Evolutionary conservation across 2,329 filamentous ascomycete species (phyloP).

Genomic region (Colletotrichum spaethianum): DNA sequence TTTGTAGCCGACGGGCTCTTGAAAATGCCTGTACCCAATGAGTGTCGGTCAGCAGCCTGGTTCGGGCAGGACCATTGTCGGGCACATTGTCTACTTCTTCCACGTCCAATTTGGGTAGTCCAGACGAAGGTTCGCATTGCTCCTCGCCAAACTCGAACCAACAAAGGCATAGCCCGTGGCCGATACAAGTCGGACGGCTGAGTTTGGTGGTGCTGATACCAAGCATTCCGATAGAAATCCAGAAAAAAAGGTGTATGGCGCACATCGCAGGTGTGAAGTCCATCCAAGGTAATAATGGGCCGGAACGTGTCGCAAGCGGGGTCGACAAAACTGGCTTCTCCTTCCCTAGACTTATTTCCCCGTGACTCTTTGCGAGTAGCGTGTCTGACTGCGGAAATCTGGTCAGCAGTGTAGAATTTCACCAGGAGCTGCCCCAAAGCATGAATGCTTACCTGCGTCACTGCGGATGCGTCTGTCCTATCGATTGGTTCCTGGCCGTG

Average conservation of each 20-base stretch:
- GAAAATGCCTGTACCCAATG: neutral
- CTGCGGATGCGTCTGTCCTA: neutral
- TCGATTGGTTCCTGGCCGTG: neutral
- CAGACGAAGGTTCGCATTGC: too few relatives aligned
- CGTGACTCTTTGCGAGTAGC: neutral
- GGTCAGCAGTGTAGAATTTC: neutral
- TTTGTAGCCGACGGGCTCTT: neutral
- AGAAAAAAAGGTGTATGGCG: neutral
- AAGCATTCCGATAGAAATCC: neutral
- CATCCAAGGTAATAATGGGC: neutral
- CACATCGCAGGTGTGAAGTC: neutral
- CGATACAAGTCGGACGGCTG: neutral
- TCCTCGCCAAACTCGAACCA: too few relatives aligned
- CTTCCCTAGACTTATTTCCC: neutral
- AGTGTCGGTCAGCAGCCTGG: neutral
- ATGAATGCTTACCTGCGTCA: neutral
- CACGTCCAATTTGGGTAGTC: too few relatives aligned
- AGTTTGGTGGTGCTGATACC: neutral
- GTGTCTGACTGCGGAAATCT: neutral
- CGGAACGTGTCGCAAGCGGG: neutral
- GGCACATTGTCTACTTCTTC: neutral
- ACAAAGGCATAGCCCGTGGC: neutral
- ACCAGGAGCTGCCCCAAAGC: neutral
- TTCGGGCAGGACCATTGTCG: neutral
- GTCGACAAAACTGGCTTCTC: too few relatives aligned